These are phyloP conservation scores for Didymella pinodella DNA, from an alignment of 2,329 filamentous ascomycete species.

Conservation along the genomic window DNA sequence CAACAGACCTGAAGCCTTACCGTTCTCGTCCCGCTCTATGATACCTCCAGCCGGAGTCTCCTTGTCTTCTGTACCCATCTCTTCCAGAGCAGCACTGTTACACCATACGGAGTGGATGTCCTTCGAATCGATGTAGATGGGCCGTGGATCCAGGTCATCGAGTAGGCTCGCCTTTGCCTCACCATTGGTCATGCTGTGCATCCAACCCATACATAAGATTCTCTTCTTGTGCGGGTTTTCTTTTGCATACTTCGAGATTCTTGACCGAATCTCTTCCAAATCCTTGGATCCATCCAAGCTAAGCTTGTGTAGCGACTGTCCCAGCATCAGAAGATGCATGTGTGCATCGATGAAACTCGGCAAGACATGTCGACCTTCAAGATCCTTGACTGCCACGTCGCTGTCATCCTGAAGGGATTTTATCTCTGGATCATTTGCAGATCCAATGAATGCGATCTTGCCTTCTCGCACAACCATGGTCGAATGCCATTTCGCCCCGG, in stretches of 20 bases:
- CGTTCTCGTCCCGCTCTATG: conserved; percentile 59
- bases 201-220: conserved; percentile 64
- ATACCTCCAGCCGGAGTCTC: conserved; percentile 61
- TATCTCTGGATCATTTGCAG: conserved; percentile 30
- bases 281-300: conserved; percentile 57
- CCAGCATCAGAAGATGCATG: conserved; percentile 65
- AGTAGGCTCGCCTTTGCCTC: conserved; percentile 60
- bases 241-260: conserved; percentile 57
- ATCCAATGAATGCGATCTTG: conserved; percentile 54
- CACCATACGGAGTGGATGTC: conserved; percentile 66
- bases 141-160: conserved; percentile 61
- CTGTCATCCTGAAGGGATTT: conserved; percentile 34
- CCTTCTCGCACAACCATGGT: conserved; percentile 53
- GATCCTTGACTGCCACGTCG: conserved; percentile 40
- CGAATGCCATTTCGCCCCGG: conserved; percentile 27
- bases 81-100: conserved; percentile 60
- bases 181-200: conserved; percentile 64
- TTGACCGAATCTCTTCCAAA: conserved; percentile 59
- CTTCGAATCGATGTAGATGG: conserved; percentile 65
- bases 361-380: conserved; percentile 54
- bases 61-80: conserved; percentile 59
- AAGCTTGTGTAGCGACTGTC: conserved; percentile 62
- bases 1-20: conserved; percentile 61
- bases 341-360: conserved; percentile 67
- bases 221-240: conserved; percentile 57